Evolutionary conservation across 768 basidiomycete genomes (phyloP).

Genomic region (Glaciozyma antarctica): DNA sequence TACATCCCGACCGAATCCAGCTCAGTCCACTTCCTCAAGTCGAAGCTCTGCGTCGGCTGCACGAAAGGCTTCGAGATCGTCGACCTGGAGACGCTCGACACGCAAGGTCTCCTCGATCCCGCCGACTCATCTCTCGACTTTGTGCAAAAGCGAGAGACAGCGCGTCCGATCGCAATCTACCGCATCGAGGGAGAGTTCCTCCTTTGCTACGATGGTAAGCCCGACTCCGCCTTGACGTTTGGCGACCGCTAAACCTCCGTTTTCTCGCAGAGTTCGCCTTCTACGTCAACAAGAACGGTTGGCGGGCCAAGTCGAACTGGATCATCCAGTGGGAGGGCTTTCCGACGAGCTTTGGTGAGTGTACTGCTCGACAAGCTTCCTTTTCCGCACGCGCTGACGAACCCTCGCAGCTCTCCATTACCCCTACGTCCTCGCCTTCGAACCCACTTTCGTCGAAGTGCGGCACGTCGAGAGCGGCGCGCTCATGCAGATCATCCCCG

Average conservation of each 20-base stretch:
- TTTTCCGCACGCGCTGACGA: slow-evolving; percentile 5
- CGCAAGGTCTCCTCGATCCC: slow-evolving; percentile 89
- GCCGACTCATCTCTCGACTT: slow-evolving; percentile 84
- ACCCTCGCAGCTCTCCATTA: slow-evolving; percentile 73
- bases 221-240: neutral
- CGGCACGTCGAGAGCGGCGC: slow-evolving; percentile 86
- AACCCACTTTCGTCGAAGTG: slow-evolving; percentile 91
- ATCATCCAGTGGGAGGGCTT: slow-evolving; percentile 95
- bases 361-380: neutral
- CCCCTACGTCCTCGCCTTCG: slow-evolving; percentile 93
- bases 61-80: slow-evolving; percentile 98
- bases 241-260: neutral
- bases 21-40: slow-evolving; percentile 94
- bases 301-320: slow-evolving; percentile 79
- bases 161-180: slow-evolving; percentile 91
- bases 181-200: slow-evolving; percentile 93
- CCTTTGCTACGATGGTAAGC: slow-evolving; percentile 89
- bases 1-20: slow-evolving; percentile 96
- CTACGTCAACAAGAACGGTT: slow-evolving; percentile 94
- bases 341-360: slow-evolving; percentile 86
- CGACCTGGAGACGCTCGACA: slow-evolving; percentile 91
- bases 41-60: slow-evolving; percentile 91
- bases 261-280: slow-evolving; percentile 84
- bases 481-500: slow-evolving; percentile 69
- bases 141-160: slow-evolving; percentile 75